A percentile compares a stretch with the other conserved stretches of the same genome.
Evolutionary conservation across 768 basidiomycete genomes (phyloP).

Genomic region (Grammothele lineata): DNA sequence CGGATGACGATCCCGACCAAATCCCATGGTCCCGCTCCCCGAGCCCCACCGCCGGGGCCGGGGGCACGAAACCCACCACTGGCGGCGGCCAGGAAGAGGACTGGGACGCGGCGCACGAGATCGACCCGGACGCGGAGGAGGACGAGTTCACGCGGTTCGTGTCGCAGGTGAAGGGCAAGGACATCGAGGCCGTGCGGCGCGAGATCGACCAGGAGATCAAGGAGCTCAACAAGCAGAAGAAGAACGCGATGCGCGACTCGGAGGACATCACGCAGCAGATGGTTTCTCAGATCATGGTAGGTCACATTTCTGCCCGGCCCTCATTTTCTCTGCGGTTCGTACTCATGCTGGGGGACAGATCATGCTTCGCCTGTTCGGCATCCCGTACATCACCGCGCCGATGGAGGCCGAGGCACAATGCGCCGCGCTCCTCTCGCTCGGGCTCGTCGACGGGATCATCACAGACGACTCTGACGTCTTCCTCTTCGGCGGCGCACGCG

Average conservation of each 20-base stretch:
- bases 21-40: slow-evolving; percentile 38
- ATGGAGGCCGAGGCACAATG: slow-evolving; percentile 99
- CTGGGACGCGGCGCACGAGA: slow-evolving; percentile 86
- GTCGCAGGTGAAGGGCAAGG: slow-evolving; percentile 84
- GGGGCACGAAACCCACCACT: slow-evolving; percentile 1
- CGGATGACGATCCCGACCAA: slow-evolving; percentile 32
- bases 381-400: slow-evolving; percentile 96
- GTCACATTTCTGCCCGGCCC: slow-evolving; percentile 7
- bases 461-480: slow-evolving; percentile 99
- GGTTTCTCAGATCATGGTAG: slow-evolving; percentile 75
- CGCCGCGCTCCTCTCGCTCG: slow-evolving; percentile 80
- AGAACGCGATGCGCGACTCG: slow-evolving; percentile 87
- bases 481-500: slow-evolving; percentile 91
- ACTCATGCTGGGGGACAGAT: slow-evolving; percentile 43
- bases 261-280: slow-evolving; percentile 96
- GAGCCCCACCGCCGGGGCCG: slow-evolving; percentile 24
- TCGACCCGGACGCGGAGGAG: slow-evolving; percentile 74
- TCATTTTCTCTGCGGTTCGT: neutral
- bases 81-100: slow-evolving; percentile 33
- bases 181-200: slow-evolving; percentile 72
- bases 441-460: slow-evolving; percentile 94
- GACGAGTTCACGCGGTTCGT: slow-evolving; percentile 91
- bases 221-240: slow-evolving; percentile 75
- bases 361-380: slow-evolving; percentile 90
- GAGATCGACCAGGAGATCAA: slow-evolving; percentile 94